Evolutionary conservation across 2,329 filamentous ascomycete genomes (phyloP), one percentile per base, ranked within the genome.

Genomic region (Parafenestella ontariensis): DNA sequence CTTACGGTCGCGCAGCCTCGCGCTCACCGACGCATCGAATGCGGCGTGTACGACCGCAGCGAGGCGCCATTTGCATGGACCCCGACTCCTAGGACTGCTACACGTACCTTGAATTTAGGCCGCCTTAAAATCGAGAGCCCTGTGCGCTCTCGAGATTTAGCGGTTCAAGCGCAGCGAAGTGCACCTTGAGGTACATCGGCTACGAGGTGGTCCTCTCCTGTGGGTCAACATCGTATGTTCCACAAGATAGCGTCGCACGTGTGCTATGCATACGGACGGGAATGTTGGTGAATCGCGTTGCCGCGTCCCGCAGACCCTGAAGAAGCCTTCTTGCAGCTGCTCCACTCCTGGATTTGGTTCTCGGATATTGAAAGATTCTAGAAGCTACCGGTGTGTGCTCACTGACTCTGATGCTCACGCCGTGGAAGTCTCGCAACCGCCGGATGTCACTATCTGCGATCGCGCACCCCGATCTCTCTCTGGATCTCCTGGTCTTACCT

Each of bases 231-330:
- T 20, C 41, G 24, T 15, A 28, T 31, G 17, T 43, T 18, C 41
- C 10, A 43, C n/a, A 24, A 24, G 24, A 20, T 43, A 43, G 41
- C 41, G 41, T 29, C 41, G 51, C 52, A 54, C 52, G 46, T 54
- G 52, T 54, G 52, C 24, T 49, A 41, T 45, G 20, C 21, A 34
- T 23, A 46, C 26, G 21, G 44, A 29, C 26, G 39, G 45, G 40
- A 5, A 34, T 36, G 52, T 49, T 36, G 41, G n/a, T 40, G 20
- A 23, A 15, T 18, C n/a, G n/a, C 37, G 39, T 45, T 39, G 28
- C 29, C 11, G n/a, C 28, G 24, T 18, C 33, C 42, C 28, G 28
- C 24, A 42, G 42, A 46, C 43, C 49, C 49, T 52, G 43, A 26
- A 23, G 15, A 31, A 33, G 18, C 33, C 43, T 17, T 41, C 18